Base-by-base conservation (phyloP, 2,329 filamentous ascomycete genomes). In the Epichloe hybrida region DNA sequence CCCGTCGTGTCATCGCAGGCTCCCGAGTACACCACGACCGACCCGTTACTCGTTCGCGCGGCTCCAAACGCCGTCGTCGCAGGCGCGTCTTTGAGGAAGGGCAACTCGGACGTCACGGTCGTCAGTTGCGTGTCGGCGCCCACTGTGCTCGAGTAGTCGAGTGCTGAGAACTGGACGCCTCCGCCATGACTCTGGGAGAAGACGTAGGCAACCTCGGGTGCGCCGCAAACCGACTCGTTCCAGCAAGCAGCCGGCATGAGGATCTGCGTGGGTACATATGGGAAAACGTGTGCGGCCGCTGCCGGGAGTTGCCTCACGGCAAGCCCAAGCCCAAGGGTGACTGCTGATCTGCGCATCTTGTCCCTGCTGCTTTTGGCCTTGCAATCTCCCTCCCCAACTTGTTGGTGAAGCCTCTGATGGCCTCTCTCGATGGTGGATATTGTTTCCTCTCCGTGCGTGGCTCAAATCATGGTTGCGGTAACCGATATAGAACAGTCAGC, bases 251-350 rank as follows among this genome's bases (percentile, higher is more conserved):
- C 61, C 6, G 76, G 72, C 44, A 81, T 73, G 52, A 91, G 76
- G 49, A 94, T 75, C 34, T 78, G 80, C 0, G 88, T 88, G 3
- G 88, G 85, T 50, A 83, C 81, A 70, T 94, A 95, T 27, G 88
- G 88, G 49, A 88, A 74, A 46, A 64, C 65, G 58, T 73, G 70
- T 48, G 73, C 70, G 6, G 66, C 59, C 38, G 61, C 49, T 15
- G 49, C 12, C 7, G 48, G 44, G 11, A 52, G 41, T 5, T 42
- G 52, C 40, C 48, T 41, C 46, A 31, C 44, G 45, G 40, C 52
- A 40, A 41, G 44, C 36, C 40, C 47, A 23, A 54, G 27, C 5
- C 37, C 45, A 35, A 52, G 21, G 12, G 46, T n/a, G 34, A 54
- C 27, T 31, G 27, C 27, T 31, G 27, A 31, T 31, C 27, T 31